Base-by-base conservation (phyloP, 2,329 filamentous ascomycete species). In the Diaporthe capsici region DNA sequence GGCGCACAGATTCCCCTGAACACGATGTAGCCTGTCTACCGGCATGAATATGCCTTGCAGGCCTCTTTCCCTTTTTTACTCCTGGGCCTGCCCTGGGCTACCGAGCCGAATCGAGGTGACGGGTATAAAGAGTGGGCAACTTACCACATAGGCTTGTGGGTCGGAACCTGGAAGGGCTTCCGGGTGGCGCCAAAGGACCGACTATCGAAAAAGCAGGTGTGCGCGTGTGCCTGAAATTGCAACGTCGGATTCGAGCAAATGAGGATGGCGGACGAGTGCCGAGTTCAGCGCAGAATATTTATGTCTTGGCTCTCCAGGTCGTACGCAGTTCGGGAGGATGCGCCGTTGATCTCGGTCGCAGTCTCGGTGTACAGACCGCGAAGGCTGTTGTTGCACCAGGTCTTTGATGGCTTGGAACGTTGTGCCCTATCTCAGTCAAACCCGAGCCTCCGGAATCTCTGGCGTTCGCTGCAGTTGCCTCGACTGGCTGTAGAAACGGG, bases 231-330 rank as follows among this genome's bases (percentile, higher is more conserved):
- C 63, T 70, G 10, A 70, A 70, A 70, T 70, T 70, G 65, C 65
- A 70, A 70, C 49, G 65, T 70, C 65, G 65, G 65, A 70, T 55
- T 70, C 49, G 49, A 70, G 65, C 49, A 70, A 70, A 70, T 70
- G 65, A 70, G 28, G 49, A 70, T n/a, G 47, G 65, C 49, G 49
- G 47, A 55, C 22, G 65, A 37, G 34, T 42, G 49, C 65, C 47
- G 65, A 55, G 47, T 70, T 42, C n/a, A 53, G 65, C 65, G 13
- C 65, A 53, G 22, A 34, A 28, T 53, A 12, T 51, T 39, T 70
- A 55, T 55, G 65, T 55, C 65, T 70, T 70, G 49, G 47, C 47
- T 28, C 22, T 55, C 47, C 47, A 70, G 47, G 65, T 70, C 49
- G 65, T 34, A 70, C 65, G 22, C 63, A 28, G 3, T 15, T 68